phyloP scores from a whole-genome alignment of 305 asterid genomes.

The Fraxinus angustifolia region DNA sequence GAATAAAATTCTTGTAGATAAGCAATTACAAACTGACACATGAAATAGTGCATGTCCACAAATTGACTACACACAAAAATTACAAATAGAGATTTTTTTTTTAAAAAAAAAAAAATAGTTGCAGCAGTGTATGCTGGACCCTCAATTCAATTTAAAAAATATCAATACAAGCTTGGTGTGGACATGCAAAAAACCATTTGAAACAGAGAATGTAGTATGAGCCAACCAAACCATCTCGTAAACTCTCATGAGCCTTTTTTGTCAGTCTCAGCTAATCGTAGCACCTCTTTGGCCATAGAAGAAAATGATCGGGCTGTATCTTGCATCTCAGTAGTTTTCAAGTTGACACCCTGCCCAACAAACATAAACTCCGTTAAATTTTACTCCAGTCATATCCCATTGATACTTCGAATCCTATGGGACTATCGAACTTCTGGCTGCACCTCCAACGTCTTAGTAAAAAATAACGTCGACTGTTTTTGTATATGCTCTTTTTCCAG shows the following conservation, averaged over 20 bases:
- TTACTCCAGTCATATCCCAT: neutral
- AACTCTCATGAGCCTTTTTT: constrained; percentile 20
- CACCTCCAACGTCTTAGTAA: neutral
- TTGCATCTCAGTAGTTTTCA: constrained; percentile 83
- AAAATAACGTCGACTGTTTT: neutral
- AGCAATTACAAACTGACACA: neutral
- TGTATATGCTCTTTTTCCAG: neutral
- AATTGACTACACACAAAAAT: neutral
- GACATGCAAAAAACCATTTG: neutral
- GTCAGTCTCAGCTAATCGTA: constrained; percentile 60
- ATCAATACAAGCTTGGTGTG: neutral
- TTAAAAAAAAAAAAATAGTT: neutral
- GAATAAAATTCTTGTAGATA: neutral
- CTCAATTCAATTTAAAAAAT: neutral
- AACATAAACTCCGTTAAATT: neutral
- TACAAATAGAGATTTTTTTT: neutral
- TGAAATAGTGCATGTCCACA: neutral
- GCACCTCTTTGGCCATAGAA: constrained; percentile 74
- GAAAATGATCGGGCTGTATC: constrained; percentile 83
- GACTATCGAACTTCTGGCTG: neutral
- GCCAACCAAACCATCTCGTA: neutral
- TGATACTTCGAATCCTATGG: neutral
- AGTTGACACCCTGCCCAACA: constrained; percentile 62
- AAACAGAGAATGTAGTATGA: neutral
- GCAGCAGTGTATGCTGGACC: neutral